Percentiles rank a stretch among this genome's conserved stretches.
Conservation (phyloP, 2,329 filamentous ascomycete genomes). For the Fusarium sambucinum region DNA sequence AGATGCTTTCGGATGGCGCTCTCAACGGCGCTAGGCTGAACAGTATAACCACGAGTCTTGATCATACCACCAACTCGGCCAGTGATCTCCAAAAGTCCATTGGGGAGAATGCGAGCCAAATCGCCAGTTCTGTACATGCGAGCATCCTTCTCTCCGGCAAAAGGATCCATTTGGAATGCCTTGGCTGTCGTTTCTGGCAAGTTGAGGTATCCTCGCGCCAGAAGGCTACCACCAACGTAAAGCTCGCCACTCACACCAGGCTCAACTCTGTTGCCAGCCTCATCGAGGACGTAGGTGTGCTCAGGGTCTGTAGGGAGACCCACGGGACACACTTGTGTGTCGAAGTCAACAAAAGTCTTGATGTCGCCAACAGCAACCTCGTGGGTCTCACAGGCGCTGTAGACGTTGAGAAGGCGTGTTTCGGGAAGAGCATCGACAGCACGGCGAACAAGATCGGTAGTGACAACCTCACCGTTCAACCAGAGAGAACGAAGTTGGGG, state of each 20-base stretch:
- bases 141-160: slow-evolving; percentile 68
- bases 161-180: slow-evolving; percentile 76
- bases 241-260: slow-evolving; percentile 76
- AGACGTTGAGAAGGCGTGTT: slow-evolving; percentile 79
- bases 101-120: slow-evolving; percentile 73
- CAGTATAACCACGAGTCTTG: slow-evolving; percentile 82
- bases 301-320: slow-evolving; percentile 76
- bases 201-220: slow-evolving; percentile 83
- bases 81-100: slow-evolving; percentile 78
- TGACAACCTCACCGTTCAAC: slow-evolving; percentile 87
- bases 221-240: slow-evolving; percentile 77
- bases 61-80: slow-evolving; percentile 84
- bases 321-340: slow-evolving; percentile 77
- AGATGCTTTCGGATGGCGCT: slow-evolving; percentile 77
- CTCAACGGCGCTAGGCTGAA: slow-evolving; percentile 82
- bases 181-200: slow-evolving; percentile 81
- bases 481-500: slow-evolving; percentile 77
- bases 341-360: slow-evolving; percentile 71
- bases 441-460: slow-evolving; percentile 78
- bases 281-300: slow-evolving; percentile 79
- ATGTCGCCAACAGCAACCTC: slow-evolving; percentile 84
- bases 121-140: slow-evolving; percentile 83
- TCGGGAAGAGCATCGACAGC: slow-evolving; percentile 76
- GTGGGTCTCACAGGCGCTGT: slow-evolving; percentile 85
- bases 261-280: slow-evolving; percentile 73